A percentile compares a stretch with the other conserved stretches of the same genome.
phyloP scores from a whole-genome alignment of 2,329 filamentous ascomycete genomes.

The Phialophora tarda region DNA sequence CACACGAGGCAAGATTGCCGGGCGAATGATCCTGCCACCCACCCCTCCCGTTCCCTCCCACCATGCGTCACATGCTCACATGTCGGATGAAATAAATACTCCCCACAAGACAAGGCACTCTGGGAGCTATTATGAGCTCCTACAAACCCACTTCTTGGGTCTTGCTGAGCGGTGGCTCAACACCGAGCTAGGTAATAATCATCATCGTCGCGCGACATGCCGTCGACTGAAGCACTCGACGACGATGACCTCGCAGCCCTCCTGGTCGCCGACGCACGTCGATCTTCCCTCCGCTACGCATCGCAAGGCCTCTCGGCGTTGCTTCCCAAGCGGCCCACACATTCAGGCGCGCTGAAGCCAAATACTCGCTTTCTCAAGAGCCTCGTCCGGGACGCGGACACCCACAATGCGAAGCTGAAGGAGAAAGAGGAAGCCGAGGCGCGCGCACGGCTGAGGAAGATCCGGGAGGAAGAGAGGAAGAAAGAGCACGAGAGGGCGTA shows the following conservation, averaged over 20 bases:
- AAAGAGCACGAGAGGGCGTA: conserved; percentile 32
- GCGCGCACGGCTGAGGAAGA: conserved; percentile 68
- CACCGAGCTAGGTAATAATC: not conserved
- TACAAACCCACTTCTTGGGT: not conserved
- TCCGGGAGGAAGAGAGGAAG: conserved; percentile 56
- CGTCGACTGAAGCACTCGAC: conserved; percentile 39
- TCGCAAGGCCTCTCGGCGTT: conserved; percentile 74
- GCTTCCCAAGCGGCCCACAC: conserved; percentile 62
- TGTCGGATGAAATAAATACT: not conserved
- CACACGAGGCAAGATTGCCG: not conserved
- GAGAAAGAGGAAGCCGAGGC: conserved; percentile 85
- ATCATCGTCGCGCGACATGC: conserved; percentile 22
- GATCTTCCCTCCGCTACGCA: conserved; percentile 75
- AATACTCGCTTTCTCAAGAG: conserved; percentile 89
- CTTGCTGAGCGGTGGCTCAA: not conserved
- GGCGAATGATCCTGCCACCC: not conserved
- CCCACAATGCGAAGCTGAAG: conserved; percentile 83
- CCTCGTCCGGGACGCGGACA: conserved; percentile 85
- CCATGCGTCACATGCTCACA: not conserved
- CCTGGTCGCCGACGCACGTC: conserved; percentile 78
- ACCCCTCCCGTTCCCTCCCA: too few relatives aligned
- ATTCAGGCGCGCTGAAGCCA: conserved; percentile 76
- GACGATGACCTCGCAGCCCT: conserved; percentile 69
- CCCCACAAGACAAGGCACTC: not conserved
- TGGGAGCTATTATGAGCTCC: too few relatives aligned